Conservation (phyloP, 164 flowering plant genomes). For the Vitis rotundifolia region DNA sequence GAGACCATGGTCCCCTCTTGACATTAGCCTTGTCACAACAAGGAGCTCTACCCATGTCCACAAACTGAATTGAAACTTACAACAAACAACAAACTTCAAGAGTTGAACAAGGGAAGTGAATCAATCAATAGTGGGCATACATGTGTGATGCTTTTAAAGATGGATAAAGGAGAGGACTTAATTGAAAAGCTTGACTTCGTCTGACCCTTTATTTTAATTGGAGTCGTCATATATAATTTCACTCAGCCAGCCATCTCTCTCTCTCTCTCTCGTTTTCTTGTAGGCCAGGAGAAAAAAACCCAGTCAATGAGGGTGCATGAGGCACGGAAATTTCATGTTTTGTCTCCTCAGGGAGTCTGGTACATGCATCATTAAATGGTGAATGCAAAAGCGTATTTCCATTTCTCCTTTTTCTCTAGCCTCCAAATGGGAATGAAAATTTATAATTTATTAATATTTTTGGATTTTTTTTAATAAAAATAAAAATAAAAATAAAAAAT, state of each 20-base stretch:
- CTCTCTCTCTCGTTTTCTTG: not conserved
- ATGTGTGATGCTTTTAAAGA: constrained; percentile 1
- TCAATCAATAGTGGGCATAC: not conserved
- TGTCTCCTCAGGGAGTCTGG: too few species aligned
- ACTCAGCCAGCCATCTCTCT: too few species aligned
- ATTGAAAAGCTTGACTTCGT: constrained; percentile 13
- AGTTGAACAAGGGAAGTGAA: constrained; percentile 1
- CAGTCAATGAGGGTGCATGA: constrained; percentile 17
- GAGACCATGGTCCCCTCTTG: constrained; percentile 87
- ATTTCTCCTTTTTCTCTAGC: too few species aligned
- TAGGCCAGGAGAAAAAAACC: not conserved
- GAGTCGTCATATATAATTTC: too few species aligned
- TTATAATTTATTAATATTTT: too few species aligned
- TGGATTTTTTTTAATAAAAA: too few species aligned
- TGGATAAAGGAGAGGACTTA: not conserved
- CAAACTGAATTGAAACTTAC: not conserved
- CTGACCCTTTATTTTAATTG: not conserved
- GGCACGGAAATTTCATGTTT: constrained; percentile 4
- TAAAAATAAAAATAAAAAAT: too few species aligned
- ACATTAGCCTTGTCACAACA: constrained; percentile 83
- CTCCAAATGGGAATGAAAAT: too few species aligned
- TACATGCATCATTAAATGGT: too few species aligned
- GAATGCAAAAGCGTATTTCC: too few species aligned
- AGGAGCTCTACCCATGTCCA: constrained; percentile 73
- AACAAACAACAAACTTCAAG: not conserved